Conservation (phyloP, 2,329 filamentous ascomycete genomes). For the Botrytis medusae region DNA sequence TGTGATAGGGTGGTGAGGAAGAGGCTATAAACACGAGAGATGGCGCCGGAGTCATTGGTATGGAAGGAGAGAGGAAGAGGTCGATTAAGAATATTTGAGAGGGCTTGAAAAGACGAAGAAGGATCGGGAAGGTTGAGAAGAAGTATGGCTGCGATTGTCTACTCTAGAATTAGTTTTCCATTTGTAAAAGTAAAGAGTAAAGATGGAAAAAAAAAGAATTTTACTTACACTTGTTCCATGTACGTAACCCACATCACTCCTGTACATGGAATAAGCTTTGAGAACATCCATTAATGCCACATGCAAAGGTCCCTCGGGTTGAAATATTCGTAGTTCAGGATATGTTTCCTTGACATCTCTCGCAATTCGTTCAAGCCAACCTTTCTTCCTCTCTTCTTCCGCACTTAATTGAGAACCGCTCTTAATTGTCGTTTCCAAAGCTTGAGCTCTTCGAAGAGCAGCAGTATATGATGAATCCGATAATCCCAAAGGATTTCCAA, state of each 20-base stretch:
- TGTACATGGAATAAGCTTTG: slow-evolving; percentile 78
- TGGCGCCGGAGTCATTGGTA: slow-evolving; percentile 66
- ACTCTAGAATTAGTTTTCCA: neutral
- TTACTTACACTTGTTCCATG: slow-evolving; percentile 69
- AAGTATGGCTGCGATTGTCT: slow-evolving; percentile 72
- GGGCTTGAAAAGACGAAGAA: slow-evolving; percentile 64
- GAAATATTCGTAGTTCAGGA: slow-evolving; percentile 70
- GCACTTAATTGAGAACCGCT: slow-evolving; percentile 36
- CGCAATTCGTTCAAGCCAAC: slow-evolving; percentile 64
- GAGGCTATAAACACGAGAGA: slow-evolving; percentile 66
- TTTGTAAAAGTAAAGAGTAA: neutral
- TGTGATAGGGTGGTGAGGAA: slow-evolving; percentile 64
- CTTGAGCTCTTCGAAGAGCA: slow-evolving; percentile 65
- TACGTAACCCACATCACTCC: slow-evolving; percentile 77
- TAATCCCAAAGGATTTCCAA: slow-evolving; percentile 41
- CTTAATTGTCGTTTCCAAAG: slow-evolving; percentile 50
- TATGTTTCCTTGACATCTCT: slow-evolving; percentile 67
- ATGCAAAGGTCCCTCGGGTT: slow-evolving; percentile 56
- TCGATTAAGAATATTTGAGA: slow-evolving; percentile 77
- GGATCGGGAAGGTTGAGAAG: slow-evolving; percentile 68
- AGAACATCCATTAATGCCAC: slow-evolving; percentile 68
- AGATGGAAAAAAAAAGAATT: neutral
- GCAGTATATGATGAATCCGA: slow-evolving; percentile 67
- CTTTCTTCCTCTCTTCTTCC: slow-evolving; percentile 56
- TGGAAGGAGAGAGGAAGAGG: slow-evolving; percentile 74